phyloP scores from a whole-genome alignment of 768 basidiomycete genomes.

The Dioszegia hungarica region DNA sequence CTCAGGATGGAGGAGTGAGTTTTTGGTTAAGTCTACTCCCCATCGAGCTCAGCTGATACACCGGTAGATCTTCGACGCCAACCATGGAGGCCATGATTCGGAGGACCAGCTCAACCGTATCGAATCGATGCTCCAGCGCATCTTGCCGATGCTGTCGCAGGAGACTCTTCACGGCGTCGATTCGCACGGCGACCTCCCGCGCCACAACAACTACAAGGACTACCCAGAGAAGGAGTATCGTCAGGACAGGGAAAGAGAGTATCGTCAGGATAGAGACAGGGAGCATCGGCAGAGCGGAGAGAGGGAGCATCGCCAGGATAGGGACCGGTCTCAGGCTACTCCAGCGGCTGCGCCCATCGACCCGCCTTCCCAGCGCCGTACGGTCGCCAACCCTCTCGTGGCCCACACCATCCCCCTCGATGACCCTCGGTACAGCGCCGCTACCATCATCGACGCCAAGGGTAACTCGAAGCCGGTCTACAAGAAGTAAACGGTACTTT shows the following conservation, averaged over 20 bases:
- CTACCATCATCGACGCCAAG: neutral
- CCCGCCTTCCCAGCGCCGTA: too few species aligned
- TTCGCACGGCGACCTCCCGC: neutral
- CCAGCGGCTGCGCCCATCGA: too few species aligned
- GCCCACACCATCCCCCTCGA: neutral
- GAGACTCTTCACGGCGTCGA: neutral
- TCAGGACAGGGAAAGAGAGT: too few species aligned
- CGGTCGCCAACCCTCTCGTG: neutral
- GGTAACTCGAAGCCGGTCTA: neutral
- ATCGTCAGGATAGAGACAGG: too few species aligned
- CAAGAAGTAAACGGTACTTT: neutral
- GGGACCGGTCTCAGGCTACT: too few species aligned
- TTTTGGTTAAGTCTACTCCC: neutral
- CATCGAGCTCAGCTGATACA: neutral
- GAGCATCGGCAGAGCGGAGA: too few species aligned
- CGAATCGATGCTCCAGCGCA: slow-evolving; percentile 20
- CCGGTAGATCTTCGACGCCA: slow-evolving; percentile 9
- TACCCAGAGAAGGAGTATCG: too few species aligned
- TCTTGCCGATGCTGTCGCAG: neutral
- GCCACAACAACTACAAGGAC: neutral
- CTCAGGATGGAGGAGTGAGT: slow-evolving; percentile 15
- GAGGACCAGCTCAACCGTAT: slow-evolving; percentile 15
- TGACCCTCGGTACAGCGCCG: neutral
- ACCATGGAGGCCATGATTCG: neutral
- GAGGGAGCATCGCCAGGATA: too few species aligned